Conservation (phyloP, 345 rosid genomes). For the Acer negundo region DNA sequence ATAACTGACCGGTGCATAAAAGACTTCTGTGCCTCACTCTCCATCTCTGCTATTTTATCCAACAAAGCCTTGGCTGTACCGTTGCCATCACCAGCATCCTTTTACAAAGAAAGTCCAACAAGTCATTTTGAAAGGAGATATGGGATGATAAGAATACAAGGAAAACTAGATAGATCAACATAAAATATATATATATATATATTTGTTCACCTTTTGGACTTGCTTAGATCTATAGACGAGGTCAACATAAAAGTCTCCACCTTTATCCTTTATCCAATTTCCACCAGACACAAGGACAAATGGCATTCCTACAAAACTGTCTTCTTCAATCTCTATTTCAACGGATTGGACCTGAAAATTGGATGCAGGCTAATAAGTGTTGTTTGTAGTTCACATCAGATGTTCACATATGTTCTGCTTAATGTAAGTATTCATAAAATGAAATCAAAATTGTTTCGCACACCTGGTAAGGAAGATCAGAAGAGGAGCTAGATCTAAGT, state of each 20-base stretch:
- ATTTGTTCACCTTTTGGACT: conserved; percentile 79
- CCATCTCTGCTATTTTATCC: conserved; percentile 74
- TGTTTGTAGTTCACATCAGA: conserved; percentile 5
- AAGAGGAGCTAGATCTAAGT: conserved; percentile 38
- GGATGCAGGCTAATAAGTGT: conserved; percentile 11
- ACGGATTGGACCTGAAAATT: conserved; percentile 69
- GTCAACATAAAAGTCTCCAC: conserved; percentile 78
- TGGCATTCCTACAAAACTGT: conserved; percentile 77
- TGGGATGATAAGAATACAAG: conserved; percentile 15
- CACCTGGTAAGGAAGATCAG: conserved; percentile 69
- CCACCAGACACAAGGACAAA: conserved; percentile 77
- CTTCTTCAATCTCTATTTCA: conserved; percentile 80
- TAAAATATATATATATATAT: too few species aligned
- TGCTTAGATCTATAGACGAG: conserved; percentile 51
- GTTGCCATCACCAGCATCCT: conserved; percentile 81
- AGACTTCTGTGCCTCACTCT: conserved; percentile 95
- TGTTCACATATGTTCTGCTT: neutral
- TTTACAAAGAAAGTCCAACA: conserved; percentile 25
- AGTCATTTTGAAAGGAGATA: conserved; percentile 13
- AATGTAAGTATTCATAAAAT: conserved; percentile 8
- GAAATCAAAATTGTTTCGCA: conserved; percentile 18
- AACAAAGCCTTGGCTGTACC: conserved; percentile 81
- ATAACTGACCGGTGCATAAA: conserved; percentile 94
- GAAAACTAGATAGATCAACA: conserved; percentile 7
- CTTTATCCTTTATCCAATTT: conserved; percentile 80